Evolutionary conservation across 2,329 filamentous ascomycete genomes (phyloP).

Genomic region (Cytospora piceicola): DNA sequence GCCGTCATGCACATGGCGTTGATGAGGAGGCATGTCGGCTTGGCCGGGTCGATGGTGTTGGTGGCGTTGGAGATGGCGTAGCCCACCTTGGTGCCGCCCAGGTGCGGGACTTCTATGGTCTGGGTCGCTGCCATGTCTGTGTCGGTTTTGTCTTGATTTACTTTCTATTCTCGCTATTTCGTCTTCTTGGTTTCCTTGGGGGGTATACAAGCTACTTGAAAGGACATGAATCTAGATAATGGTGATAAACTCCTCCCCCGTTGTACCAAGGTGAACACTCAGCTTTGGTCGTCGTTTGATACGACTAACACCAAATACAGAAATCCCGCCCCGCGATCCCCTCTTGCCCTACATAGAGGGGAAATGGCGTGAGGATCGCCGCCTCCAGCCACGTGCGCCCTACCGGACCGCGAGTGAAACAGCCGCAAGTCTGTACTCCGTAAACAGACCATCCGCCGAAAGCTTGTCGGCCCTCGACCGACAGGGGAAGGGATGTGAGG

Average conservation of each 20-base stretch:
- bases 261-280: too few relatives aligned
- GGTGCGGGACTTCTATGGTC: slow-evolving; percentile 52
- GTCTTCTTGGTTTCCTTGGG: too few relatives aligned
- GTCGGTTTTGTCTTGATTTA: neutral
- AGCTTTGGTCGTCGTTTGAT: too few relatives aligned
- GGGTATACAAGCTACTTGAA: too few relatives aligned
- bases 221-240: too few relatives aligned
- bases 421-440: too few relatives aligned
- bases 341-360: neutral
- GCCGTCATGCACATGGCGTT: slow-evolving; percentile 57
- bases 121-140: slow-evolving; percentile 41
- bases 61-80: slow-evolving; percentile 38
- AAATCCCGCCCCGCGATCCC: too few relatives aligned
- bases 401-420: neutral
- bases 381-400: neutral
- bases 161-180: too few relatives aligned
- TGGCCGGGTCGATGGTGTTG: slow-evolving; percentile 49
- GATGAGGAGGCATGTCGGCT: slow-evolving; percentile 56
- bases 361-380: neutral
- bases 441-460: too few relatives aligned
- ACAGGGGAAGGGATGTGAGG: too few relatives aligned
- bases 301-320: neutral
- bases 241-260: too few relatives aligned
- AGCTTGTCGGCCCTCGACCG: too few relatives aligned
- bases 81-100: slow-evolving; percentile 52